Evolutionary conservation across 495 filamentous ascomycete species (phyloP).

Genomic region (Penicillium parvum): DNA sequence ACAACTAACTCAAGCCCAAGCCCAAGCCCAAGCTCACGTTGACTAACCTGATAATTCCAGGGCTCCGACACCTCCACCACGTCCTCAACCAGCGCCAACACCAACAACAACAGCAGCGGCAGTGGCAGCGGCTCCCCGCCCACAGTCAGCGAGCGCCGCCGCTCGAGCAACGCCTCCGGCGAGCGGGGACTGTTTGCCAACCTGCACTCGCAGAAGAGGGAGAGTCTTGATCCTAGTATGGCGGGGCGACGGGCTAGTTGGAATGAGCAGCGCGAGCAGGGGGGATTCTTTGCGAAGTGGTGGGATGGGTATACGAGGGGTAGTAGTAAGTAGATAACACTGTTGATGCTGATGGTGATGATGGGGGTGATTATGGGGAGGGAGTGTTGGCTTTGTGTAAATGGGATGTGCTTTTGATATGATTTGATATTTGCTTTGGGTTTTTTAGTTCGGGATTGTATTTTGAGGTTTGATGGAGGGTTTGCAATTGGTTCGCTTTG

Average conservation of each 20-base stretch:
- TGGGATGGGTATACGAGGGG: constrained; percentile 56
- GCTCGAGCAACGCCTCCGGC: constrained; percentile 29
- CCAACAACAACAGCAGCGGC: constrained; percentile 2
- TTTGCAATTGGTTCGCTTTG: too few relatives aligned
- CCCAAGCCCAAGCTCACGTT: neutral
- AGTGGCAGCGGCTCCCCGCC: constrained; percentile 6
- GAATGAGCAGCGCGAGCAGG: constrained; percentile 42
- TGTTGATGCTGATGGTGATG: neutral
- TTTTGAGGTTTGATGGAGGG: too few relatives aligned
- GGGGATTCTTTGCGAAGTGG: constrained; percentile 47
- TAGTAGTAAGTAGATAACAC: constrained; percentile 19
- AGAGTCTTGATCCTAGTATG: constrained; percentile 34
- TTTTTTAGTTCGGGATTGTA: too few relatives aligned
- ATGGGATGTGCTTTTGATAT: neutral
- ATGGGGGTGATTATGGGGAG: too few relatives aligned
- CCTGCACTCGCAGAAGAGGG: constrained; percentile 50
- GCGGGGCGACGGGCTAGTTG: constrained; percentile 43
- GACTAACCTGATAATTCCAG: constrained; percentile 9
- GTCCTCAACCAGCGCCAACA: constrained; percentile 8
- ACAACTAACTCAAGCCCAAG: too few relatives aligned
- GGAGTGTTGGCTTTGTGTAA: too few relatives aligned
- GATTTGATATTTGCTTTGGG: too few relatives aligned
- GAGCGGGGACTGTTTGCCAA: constrained; percentile 43
- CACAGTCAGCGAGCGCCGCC: constrained; percentile 28
- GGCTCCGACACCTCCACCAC: constrained; percentile 25